A percentile compares a stretch with the other conserved stretches of the same genome.
Evolutionary conservation across 2,329 filamentous ascomycete genomes (phyloP).

Genomic region (Magnaporthiopsis incrustans): DNA sequence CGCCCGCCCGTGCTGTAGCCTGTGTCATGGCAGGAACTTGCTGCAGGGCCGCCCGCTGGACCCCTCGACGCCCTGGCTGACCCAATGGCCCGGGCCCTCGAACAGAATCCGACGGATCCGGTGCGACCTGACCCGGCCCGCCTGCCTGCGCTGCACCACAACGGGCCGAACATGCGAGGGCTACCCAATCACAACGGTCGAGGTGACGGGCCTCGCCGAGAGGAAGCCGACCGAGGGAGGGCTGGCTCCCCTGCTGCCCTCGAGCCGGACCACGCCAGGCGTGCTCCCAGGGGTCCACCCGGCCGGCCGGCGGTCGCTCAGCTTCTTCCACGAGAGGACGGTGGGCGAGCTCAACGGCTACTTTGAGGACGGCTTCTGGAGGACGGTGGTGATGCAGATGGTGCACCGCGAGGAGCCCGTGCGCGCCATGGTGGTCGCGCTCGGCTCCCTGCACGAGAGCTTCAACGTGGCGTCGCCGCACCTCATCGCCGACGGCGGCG

Average conservation of each 20-base stretch:
- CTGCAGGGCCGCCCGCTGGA: background rate
- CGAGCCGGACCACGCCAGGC: background rate
- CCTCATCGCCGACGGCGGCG: background rate
- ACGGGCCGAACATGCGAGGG: background rate
- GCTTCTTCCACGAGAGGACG: background rate
- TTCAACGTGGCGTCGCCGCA: background rate
- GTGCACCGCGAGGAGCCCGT: background rate
- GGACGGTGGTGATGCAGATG: background rate
- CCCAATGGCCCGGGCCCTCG: background rate
- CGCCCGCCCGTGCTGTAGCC: too few species aligned
- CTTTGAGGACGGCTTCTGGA: background rate
- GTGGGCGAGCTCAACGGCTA: background rate
- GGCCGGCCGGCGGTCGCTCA: background rate
- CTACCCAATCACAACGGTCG: background rate
- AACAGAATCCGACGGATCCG: background rate
- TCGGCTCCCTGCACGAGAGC: background rate
- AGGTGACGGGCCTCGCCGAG: background rate
- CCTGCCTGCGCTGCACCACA: background rate
- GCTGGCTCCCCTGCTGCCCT: background rate
- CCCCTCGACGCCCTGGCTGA: background rate
- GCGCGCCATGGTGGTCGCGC: background rate
- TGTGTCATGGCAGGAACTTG: background rate
- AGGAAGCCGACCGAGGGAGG: background rate
- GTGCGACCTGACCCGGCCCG: background rate
- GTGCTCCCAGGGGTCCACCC: background rate